Percentiles rank a stretch among this genome's conserved stretches.
These are phyloP conservation scores for Sporisorium graminicola DNA, from an alignment of 1,284 basidiomycete genomes.

Conservation along the genomic window DNA sequence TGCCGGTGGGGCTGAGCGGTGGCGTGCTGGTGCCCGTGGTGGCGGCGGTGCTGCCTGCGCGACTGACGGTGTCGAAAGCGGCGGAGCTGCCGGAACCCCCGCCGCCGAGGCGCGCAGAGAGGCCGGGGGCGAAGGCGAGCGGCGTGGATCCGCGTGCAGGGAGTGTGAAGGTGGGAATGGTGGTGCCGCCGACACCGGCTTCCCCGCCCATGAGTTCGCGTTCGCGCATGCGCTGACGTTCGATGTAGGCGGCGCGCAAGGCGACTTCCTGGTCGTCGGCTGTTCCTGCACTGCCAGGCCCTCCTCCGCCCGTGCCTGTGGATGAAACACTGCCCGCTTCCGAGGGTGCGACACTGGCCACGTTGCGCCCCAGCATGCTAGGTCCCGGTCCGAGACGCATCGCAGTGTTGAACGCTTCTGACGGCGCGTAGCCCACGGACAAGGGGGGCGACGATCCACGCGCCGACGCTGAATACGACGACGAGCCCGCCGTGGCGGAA, in stretches of 20 bases:
- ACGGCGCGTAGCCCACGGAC: slow-evolving; percentile 30
- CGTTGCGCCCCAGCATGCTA: slow-evolving; percentile 49
- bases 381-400: slow-evolving; percentile 39
- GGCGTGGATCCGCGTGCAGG: slow-evolving; percentile 42
- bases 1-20: slow-evolving; percentile 41
- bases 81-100: slow-evolving; percentile 5
- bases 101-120: slow-evolving; percentile 40
- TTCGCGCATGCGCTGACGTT: slow-evolving; percentile 63
- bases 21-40: slow-evolving; percentile 57
- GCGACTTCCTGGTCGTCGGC: slow-evolving; percentile 57
- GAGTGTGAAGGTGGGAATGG: slow-evolving; percentile 36
- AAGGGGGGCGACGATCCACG: slow-evolving; percentile 33
- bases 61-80: slow-evolving; percentile 39
- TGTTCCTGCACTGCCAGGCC: slow-evolving; percentile 34
- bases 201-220: slow-evolving; percentile 61
- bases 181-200: slow-evolving; percentile 59
- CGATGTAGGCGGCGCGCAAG: slow-evolving; percentile 54
- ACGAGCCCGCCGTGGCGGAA: slow-evolving; percentile 47
- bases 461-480: slow-evolving; percentile 37
- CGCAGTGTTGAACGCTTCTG: slow-evolving; percentile 31
- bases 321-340: slow-evolving; percentile 59
- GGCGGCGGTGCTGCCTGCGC: slow-evolving; percentile 62
- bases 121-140: slow-evolving; percentile 41
- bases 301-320: slow-evolving; percentile 46
- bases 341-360: slow-evolving; percentile 53